Base-by-base conservation (phyloP, 2,329 filamentous ascomycete species). In the Polychaeton citri region DNA sequence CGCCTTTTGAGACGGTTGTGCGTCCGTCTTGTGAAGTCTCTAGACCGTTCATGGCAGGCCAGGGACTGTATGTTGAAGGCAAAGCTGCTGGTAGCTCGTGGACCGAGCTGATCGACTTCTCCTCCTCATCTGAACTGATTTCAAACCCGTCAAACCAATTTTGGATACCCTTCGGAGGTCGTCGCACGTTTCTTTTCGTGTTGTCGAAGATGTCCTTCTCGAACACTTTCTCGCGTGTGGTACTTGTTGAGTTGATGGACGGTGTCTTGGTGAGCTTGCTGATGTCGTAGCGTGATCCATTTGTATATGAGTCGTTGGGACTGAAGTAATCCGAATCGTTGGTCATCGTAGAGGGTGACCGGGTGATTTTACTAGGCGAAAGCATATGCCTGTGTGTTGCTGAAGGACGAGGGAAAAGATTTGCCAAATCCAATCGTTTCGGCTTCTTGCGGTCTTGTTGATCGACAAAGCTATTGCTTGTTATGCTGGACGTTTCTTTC, bases 81-180 rank as follows among this genome's bases (percentile, higher is more conserved):
- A 28, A 15, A 7, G 24, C 15, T 5, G 24, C 24, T 10, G 24
- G 24, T 5, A 28, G 24, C 24, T 28, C 24, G 7, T 28, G 24
- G 3, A 28, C 15, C 12, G 24, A 15, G 5, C 15, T 15, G 7
- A 15, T 10, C 12, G 24, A 15, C 3, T 28, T 4, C 7, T 28
- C 24, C 12, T 53, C 48, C 19, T 51, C 50, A 19, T 50, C 49
- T 16, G 43, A 46, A 30, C 44, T 47, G 36, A 48, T 45, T 24
- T 54, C 57, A 8, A 65, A 50, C 3, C 58, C 65, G 37, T 69
- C 65, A 38, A 69, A 69, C 65, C 65, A 69, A 40, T 69, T 62
- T 40, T 66, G 54, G 19, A 66, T 63, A 6, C 65, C 65, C 33
- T 60, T 64, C 4, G 64, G 64, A 12, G 65, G 65, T 21, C 63